phyloP scores from a whole-genome alignment of 257 asterid genomes.

The Capsicum baccatum region DNA sequence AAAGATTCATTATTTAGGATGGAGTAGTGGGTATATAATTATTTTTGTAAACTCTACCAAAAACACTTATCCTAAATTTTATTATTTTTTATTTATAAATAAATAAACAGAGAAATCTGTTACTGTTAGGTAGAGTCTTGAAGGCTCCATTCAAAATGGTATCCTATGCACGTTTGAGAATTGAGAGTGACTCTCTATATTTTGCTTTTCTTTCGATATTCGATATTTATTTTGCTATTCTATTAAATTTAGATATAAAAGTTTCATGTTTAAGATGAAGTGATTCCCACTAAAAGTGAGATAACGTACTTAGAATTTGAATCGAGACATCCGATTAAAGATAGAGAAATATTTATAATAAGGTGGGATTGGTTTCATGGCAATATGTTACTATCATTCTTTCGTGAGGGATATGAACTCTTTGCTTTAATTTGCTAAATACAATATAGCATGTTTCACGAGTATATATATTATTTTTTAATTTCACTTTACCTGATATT shows the following conservation, averaged over 20 bases:
- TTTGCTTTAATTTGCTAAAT: background rate
- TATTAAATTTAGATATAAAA: too few species aligned
- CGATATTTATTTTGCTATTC: too few species aligned
- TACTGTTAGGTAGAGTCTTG: constrained; percentile 45
- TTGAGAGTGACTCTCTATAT: background rate
- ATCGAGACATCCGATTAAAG: too few species aligned
- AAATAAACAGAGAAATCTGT: constrained; percentile 35
- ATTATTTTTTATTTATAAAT: constrained; percentile 16
- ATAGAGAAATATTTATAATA: too few species aligned
- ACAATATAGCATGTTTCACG: background rate
- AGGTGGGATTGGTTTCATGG: too few species aligned
- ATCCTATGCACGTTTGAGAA: constrained; percentile 50
- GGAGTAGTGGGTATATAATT: constrained; percentile 13
- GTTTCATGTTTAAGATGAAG: too few species aligned
- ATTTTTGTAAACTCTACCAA: constrained; percentile 44
- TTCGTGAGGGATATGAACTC: background rate
- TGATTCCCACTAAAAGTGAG: too few species aligned
- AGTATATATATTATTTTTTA: too few species aligned
- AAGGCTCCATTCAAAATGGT: constrained; percentile 45
- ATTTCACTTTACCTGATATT: too few species aligned
- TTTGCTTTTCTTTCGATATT: too few species aligned
- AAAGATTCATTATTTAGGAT: constrained; percentile 36
- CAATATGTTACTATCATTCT: background rate
- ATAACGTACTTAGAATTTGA: too few species aligned
- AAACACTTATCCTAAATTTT: background rate